Evolutionary conservation across 345 rosid species (phyloP), one percentile per base, ranked within the genome.

Genomic region (Arabidopsis suecica): DNA sequence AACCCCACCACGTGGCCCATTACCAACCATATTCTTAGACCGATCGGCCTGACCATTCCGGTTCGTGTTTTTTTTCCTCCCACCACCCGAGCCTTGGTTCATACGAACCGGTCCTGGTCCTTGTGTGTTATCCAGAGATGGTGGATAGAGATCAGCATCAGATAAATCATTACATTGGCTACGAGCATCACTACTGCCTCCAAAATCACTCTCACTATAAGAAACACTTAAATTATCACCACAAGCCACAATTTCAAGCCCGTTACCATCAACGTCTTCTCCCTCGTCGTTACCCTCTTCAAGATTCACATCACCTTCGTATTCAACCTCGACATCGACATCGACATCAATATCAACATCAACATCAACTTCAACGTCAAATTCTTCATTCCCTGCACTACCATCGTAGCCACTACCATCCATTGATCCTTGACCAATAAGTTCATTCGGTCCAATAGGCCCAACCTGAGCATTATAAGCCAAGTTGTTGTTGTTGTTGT

Each of bases 131-230:
- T 42, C 51, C 13, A 9, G 6, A 40, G 49, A 30, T 3, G 18
- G 18, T 36, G 80, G 76, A 38, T 77, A 63, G 1, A 68, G 74
- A 70, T 77, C 74, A 61, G 23, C 50, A 32, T 62, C 75, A 34
- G 76, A 7, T 10, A 34, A 23, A 23, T 76, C 79, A 61, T 42
- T 69, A 70, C 54, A 36, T 58, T 70, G 76, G 71, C 76, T 77
- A 14, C 76, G 80, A 77, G 71, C 56, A 64, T 70, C 67, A 61
- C 71, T 77, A 9, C 80, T 77, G 7, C 69, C 74, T 50, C 79
- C 78, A 38, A 75, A 75, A 9, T 59, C 67, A 75, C 78, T 75
- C 61, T 59, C 78, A n/a, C 73, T 75, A 67, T 66, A 7, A 40
- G 73, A 45, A 28, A 18, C 36, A 33, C 22, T 47, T 5, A 11